Base-by-base conservation (phyloP, 768 basidiomycete genomes). In the Phylloporus rhodoxanthus region DNA sequence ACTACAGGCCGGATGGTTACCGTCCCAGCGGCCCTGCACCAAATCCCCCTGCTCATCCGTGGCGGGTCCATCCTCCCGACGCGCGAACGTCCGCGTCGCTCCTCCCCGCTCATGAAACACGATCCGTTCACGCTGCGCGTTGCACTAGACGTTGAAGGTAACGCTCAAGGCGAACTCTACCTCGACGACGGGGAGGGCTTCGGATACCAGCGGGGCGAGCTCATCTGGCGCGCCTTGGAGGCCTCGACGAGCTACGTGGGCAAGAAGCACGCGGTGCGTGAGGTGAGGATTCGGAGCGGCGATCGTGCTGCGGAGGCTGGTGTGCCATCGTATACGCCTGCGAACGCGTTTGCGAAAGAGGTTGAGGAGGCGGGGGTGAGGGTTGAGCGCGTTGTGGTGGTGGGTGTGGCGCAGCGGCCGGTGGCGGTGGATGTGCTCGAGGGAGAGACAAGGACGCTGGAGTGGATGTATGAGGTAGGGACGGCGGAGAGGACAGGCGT, bases 51-150 rank as follows among this genome's bases (percentile, higher is more conserved):
- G 30, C 79, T 95, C 64, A 72, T 94, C 45, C 91, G 87, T 26
- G 96, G 96, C 11, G 94, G 93, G 1, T 90, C 88, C 13, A 90
- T 99, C 63, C 60, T 98, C 5, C 73, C 93, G 3, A 89, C 90
- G 3, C 86, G 92, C 43, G 85, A 92, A 64, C 84, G 94, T 21
- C 87, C 90, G 2, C 77, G 96, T 33, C 79, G 93, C 2, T 77
- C 95, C 1, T 90, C 95, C 0, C 75, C 82, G 0, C 74, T 94
- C 36, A 95, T 96, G 88, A 88, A 84, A 71, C 69, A 75, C 46
- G 96, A 99, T 63, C 96, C 95, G 0, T 91, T 94, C 75, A 97
- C 93, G 0, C 78, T 98, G 33, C 83, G 86, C 48, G 77, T 95
- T 20, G 90, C 92, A 0, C 73, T 95, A 17, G 78, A 78, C 68